A percentile compares a stretch with the other conserved stretches of the same genome.
phyloP scores from a whole-genome alignment of 441 rosid genomes.

The Bocquillonia castaneifolia region DNA sequence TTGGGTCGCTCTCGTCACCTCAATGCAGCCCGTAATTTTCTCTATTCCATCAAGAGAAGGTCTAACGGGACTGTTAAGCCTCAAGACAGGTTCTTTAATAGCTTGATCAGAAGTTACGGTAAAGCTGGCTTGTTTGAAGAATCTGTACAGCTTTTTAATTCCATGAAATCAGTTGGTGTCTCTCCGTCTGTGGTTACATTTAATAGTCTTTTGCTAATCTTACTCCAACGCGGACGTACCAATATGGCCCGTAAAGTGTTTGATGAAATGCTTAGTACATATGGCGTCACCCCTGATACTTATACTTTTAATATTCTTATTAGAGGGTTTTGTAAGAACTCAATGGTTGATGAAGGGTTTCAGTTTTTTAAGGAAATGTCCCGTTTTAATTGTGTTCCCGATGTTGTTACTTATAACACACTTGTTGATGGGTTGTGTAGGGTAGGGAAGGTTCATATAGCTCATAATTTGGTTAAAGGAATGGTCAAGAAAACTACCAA shows the following conservation, averaged over 20 bases:
- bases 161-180: conserved; percentile 65
- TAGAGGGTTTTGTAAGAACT: conserved; percentile 66
- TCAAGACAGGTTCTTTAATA: conserved; percentile 47
- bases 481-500: conserved; percentile 43
- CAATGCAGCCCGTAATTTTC: conserved; percentile 64
- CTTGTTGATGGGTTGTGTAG: conserved; percentile 84
- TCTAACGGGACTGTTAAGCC: conserved; percentile 52
- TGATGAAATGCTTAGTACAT: conserved; percentile 57
- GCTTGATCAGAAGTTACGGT: conserved; percentile 23
- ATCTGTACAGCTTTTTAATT: conserved; percentile 50
- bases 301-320: conserved; percentile 67
- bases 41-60: conserved; percentile 57
- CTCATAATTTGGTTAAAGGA: conserved; percentile 63
- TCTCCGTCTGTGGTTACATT: conserved; percentile 68
- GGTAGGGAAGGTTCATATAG: conserved; percentile 64
- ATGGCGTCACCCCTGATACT: conserved; percentile 51
- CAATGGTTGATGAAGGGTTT: conserved; percentile 66
- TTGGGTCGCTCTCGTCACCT: conserved; percentile 59
- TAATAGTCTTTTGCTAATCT: conserved; percentile 49
- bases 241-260: conserved; percentile 60
- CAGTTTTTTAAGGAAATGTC: conserved; percentile 57
- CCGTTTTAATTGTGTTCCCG: conserved; percentile 49
- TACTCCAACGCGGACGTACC: conserved; percentile 70
- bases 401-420: conserved; percentile 66
- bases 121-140: conserved; percentile 45